Percentiles rank a stretch among this genome's conserved stretches.
phyloP scores from a whole-genome alignment of 345 rosid species.

The Rhodamnia rubescens region DNA sequence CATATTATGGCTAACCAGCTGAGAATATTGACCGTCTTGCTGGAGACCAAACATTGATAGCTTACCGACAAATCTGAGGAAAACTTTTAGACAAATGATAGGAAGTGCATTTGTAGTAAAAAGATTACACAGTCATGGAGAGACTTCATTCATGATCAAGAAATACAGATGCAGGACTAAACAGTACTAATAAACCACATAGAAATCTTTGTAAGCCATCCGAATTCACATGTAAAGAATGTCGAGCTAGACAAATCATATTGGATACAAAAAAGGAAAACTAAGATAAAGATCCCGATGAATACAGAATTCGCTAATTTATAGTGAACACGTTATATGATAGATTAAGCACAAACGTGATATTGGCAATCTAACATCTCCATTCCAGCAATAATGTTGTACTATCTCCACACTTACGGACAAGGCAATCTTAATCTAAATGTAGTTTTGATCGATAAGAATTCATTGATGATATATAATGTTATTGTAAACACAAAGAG shows the following conservation, averaged over 20 bases:
- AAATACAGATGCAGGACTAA: neutral
- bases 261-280: neutral
- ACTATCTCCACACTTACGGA: neutral
- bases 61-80: neutral
- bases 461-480: neutral
- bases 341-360: neutral
- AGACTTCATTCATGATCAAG: neutral
- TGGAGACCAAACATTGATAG: neutral
- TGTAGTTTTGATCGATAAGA: neutral
- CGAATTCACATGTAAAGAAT: neutral
- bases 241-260: neutral
- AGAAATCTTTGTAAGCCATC: neutral
- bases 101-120: neutral
- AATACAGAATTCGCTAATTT: neutral
- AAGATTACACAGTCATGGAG: neutral
- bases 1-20: neutral
- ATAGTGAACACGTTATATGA: neutral
- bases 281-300: neutral
- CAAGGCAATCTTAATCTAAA: neutral
- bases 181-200: neutral
- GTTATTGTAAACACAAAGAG: neutral
- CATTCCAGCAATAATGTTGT: neutral
- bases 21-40: neutral
- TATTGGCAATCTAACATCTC: neutral
- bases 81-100: neutral